Evolutionary conservation across 2,329 filamentous ascomycete genomes (phyloP), one percentile per base, ranked within the genome.

Genomic region (Elsinoe necatrix): DNA sequence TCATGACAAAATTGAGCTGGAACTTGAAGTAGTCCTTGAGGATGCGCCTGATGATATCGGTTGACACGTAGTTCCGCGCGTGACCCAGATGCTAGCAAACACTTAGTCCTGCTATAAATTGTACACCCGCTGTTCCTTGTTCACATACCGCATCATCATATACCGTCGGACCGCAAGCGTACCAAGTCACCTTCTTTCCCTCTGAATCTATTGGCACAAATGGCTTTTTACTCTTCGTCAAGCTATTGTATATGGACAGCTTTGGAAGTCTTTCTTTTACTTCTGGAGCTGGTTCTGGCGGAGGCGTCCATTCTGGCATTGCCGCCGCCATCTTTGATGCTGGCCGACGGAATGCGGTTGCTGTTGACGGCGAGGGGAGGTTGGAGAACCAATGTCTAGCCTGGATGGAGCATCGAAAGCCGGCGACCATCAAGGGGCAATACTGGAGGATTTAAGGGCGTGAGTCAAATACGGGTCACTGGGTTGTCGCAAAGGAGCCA

Each of bases 51-150:
- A 95, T 84, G 61, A 95, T 90, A 70, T 95, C 90, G 45, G 88
- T 92, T 51, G 85, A 88, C 61, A 95, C 87, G 80, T 95, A 95
- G 74, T 95, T 95, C 63, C 89, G 79, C 27, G 88, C 89, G 71
- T 95, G 89, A 27, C 89, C 86, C 60, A 92, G 72, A 75, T 92
- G 88, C 60, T 64, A 51, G 18, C 39, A 43, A 25, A 29, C 21
- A 34, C 34, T 58, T 34, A 58, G 42, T 21, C 21, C 23, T 37
- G n/a, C 23, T 51, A 42, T 52, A 51, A 48, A 51, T 12, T 31
- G 48, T 25, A 9, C 5, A n/a, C 29, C 4, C 16, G 20, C 16
- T 12, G 12, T 23, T 35, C 21, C 29, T 50, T 39, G 11, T 29
- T 29, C 12, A 63, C 61, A 31, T 62, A 63, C 61, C 54, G 85